Conservation (phyloP, 768 basidiomycete genomes). For the Leccinum pellstonianum region DNA sequence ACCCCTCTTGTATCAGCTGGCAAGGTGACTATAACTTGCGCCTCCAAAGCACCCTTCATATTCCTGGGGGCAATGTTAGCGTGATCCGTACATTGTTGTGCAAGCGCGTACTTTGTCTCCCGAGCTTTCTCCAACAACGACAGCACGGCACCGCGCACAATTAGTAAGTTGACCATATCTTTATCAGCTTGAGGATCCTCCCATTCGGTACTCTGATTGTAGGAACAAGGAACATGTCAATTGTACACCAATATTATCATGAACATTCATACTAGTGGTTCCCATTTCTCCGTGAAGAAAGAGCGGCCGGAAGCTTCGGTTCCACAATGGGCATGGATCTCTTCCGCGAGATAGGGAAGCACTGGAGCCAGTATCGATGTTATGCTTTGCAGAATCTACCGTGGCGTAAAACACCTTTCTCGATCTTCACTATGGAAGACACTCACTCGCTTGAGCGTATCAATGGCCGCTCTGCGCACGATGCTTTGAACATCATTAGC, state of each 20-base stretch:
- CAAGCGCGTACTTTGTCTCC: constrained; percentile 56
- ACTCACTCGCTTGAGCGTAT: constrained; percentile 68
- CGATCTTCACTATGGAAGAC: neutral
- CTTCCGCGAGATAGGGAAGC: constrained; percentile 88
- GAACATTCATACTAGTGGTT: constrained; percentile 53
- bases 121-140: constrained; percentile 70
- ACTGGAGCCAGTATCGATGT: constrained; percentile 78
- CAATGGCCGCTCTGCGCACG: constrained; percentile 55
- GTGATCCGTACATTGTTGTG: neutral
- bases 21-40: constrained; percentile 67
- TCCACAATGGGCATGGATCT: constrained; percentile 52
- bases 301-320: constrained; percentile 38
- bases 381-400: constrained; percentile 64
- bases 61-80: constrained; percentile 40
- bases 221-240: neutral
- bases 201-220: constrained; percentile 57
- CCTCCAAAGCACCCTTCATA: constrained; percentile 76
- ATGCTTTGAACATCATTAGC: constrained; percentile 43
- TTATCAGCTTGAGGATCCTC: constrained; percentile 50
- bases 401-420: neutral
- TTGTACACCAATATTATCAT: neutral
- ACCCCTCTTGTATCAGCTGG: constrained; percentile 34
- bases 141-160: constrained; percentile 59
- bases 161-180: constrained; percentile 65
- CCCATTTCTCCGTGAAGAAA: constrained; percentile 71